phyloP scores from a whole-genome alignment of 2,329 filamentous ascomycete genomes.

The Penicillium paneum region DNA sequence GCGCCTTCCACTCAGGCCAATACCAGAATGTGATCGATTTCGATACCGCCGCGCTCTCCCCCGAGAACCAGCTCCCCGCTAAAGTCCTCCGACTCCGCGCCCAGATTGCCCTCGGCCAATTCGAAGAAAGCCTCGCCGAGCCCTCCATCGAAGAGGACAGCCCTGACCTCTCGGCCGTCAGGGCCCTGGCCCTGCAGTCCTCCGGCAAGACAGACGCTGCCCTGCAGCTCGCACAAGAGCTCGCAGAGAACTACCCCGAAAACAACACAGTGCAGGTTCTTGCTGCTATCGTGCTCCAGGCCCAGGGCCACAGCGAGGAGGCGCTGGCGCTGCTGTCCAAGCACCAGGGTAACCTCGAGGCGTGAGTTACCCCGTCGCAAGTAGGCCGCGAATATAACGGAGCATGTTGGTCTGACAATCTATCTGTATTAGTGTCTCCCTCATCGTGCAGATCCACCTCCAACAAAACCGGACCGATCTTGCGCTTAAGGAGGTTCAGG shows the following conservation, averaged over 20 bases:
- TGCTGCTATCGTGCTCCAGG: conserved; percentile 76
- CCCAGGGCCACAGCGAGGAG: conserved; percentile 76
- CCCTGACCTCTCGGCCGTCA: conserved; percentile 73
- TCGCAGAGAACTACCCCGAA: conserved; percentile 65
- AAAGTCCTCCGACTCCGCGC: conserved; percentile 77
- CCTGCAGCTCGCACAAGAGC: conserved; percentile 60
- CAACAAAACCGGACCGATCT: conserved; percentile 88
- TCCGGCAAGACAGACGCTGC: conserved; percentile 62
- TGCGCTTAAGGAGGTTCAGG: conserved; percentile 81
- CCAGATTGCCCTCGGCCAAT: conserved; percentile 76
- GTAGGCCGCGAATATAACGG: not conserved
- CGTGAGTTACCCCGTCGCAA: conserved; percentile 54
- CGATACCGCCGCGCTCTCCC: conserved; percentile 73
- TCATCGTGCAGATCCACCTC: conserved; percentile 90
- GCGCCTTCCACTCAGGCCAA: conserved; percentile 71
- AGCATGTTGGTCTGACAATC: conserved; percentile 9
- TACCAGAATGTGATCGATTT: conserved; percentile 84
- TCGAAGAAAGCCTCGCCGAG: conserved; percentile 67
- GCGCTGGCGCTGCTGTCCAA: conserved; percentile 74
- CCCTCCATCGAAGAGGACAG: conserved; percentile 61
- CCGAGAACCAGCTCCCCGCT: conserved; percentile 72
- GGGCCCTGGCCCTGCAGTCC: conserved; percentile 67
- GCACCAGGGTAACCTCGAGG: conserved; percentile 77
- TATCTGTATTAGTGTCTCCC: conserved; percentile 58
- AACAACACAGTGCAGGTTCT: conserved; percentile 79